A percentile compares a stretch with the other conserved stretches of the same genome.
Evolutionary conservation across 176 grass and related monocot species (phyloP).

Genomic region (Oropetium thomaeum): DNA sequence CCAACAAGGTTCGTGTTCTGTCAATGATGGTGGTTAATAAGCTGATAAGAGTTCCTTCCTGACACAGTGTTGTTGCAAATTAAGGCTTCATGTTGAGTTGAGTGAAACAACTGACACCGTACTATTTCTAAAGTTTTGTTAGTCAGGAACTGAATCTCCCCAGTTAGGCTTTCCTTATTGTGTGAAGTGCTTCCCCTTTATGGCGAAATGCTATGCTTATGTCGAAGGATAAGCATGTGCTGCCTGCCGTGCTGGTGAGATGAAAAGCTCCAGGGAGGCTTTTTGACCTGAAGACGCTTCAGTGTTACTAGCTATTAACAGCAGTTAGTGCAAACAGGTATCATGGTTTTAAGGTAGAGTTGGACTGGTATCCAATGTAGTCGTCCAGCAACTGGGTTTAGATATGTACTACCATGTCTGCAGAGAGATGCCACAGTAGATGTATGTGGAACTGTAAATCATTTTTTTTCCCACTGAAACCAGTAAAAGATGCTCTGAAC

Average conservation of each 20-base stretch:
- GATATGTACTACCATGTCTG: not conserved
- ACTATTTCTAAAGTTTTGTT: not conserved
- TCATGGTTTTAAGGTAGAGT: not conserved
- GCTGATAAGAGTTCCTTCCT: not conserved
- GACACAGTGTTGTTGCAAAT: not conserved
- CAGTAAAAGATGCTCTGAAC: not conserved
- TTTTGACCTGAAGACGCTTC: not conserved
- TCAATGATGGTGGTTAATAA: not conserved
- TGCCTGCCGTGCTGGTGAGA: no score
- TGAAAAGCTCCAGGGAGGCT: slow-evolving; percentile 3
- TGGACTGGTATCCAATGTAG: slow-evolving; percentile 23
- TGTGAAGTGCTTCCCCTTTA: not conserved
- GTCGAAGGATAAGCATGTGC: not conserved
- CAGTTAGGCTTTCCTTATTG: not conserved
- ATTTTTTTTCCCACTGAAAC: not conserved
- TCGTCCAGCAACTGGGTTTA: slow-evolving; percentile 4
- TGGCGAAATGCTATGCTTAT: not conserved
- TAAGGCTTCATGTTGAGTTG: not conserved
- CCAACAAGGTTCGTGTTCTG: not conserved
- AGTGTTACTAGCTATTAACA: not conserved
- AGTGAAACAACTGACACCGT: not conserved
- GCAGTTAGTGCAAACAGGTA: not conserved
- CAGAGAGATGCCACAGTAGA: slow-evolving; percentile 5
- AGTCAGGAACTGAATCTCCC: slow-evolving; percentile 2
- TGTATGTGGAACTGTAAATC: slow-evolving; percentile 1